A percentile compares a stretch with the other conserved stretches of the same genome.
phyloP scores from a whole-genome alignment of 2,329 filamentous ascomycete species.

The Fusarium sp. region DNA sequence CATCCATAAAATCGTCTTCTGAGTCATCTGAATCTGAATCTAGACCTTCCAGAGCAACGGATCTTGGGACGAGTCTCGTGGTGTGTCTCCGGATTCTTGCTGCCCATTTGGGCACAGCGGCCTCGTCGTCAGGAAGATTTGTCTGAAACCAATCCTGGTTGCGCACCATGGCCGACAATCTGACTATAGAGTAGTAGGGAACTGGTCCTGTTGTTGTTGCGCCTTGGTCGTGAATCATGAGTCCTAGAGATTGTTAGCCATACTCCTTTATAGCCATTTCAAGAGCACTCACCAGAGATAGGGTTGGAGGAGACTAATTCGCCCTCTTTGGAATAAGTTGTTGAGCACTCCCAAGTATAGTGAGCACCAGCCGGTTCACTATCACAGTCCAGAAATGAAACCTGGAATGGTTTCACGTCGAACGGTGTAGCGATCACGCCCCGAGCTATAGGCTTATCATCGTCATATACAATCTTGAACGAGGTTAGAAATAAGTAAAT shows the following conservation, averaged over 20 bases:
- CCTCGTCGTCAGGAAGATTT: conserved; percentile 55
- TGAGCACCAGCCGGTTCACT: conserved; percentile 53
- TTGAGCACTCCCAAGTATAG: conserved; percentile 60
- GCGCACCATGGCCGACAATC: conserved; percentile 65
- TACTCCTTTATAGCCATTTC: not conserved
- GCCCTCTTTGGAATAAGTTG: conserved; percentile 57
- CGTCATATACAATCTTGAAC: conserved; percentile 59
- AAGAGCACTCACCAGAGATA: conserved; percentile 31
- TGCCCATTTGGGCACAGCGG: conserved; percentile 61
- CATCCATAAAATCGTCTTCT: conserved; percentile 50
- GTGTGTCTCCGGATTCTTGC: conserved; percentile 61
- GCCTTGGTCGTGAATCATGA: conserved; percentile 59
- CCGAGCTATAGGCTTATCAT: conserved; percentile 58
- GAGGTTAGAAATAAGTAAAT: conserved; percentile 16
- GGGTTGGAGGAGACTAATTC: conserved; percentile 53
- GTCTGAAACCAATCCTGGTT: conserved; percentile 68
- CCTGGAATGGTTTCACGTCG: conserved; percentile 64
- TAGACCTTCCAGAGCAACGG: conserved; percentile 58
- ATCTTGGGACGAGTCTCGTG: conserved; percentile 59
- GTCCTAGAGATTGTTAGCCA: conserved; percentile 53
- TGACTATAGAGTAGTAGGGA: conserved; percentile 66
- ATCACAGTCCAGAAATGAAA: conserved; percentile 56
- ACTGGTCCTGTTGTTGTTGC: conserved; percentile 44
- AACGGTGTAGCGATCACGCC: conserved; percentile 68
- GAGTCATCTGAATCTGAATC: conserved; percentile 53